phyloP scores from a whole-genome alignment of 1,139 yeast genomes.

The Lodderomyces orthopsilosis region DNA sequence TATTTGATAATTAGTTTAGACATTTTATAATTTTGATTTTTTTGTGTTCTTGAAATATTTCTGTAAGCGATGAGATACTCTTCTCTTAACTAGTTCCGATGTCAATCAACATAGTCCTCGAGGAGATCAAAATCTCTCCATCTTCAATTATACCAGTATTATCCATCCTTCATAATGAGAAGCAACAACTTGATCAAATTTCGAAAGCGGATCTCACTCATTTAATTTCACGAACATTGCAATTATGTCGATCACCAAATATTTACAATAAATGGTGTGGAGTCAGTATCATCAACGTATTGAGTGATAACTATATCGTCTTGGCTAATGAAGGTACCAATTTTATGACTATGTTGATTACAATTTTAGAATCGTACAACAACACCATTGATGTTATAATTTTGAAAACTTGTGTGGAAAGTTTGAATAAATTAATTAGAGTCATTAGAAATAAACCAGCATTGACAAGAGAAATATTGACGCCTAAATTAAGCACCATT shows the following conservation, averaged over 20 bases:
- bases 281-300: constrained; percentile 50
- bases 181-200: constrained; percentile 34
- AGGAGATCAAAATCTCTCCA: constrained; percentile 36
- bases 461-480: constrained; percentile 76
- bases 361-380: constrained; percentile 54
- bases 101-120: constrained; percentile 32
- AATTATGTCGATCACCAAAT: constrained; percentile 50
- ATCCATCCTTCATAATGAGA: constrained; percentile 27
- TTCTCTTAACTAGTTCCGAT: constrained; percentile 11
- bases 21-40: not conserved
- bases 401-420: constrained; percentile 49
- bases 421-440: constrained; percentile 48
- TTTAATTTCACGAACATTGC: constrained; percentile 53
- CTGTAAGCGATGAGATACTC: constrained; percentile 1
- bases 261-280: constrained; percentile 62
- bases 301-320: constrained; percentile 51
- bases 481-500: constrained; percentile 71
- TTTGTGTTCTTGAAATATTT: constrained; percentile 1
- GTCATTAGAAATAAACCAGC: constrained; percentile 78
- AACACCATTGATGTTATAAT: constrained; percentile 38
- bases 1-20: not conserved
- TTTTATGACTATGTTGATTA: constrained; percentile 54
- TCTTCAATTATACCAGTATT: constrained; percentile 35
- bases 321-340: constrained; percentile 58
- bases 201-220: constrained; percentile 56